Evolutionary conservation across 2,329 filamentous ascomycete genomes (phyloP).

Genomic region (Penicillium thymicola): DNA sequence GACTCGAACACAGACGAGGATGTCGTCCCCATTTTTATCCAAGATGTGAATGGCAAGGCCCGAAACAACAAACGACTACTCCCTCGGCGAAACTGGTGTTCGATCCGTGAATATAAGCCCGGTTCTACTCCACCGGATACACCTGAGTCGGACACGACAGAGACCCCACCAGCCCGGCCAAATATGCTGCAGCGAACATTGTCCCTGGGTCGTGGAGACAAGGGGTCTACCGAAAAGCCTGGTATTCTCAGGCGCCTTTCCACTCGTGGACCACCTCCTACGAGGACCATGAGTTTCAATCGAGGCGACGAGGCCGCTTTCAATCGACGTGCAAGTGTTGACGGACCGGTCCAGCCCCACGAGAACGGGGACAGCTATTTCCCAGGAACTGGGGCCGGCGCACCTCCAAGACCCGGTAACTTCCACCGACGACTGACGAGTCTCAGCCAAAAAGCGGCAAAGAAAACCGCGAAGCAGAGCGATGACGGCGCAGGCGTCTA

Average conservation of each 20-base stretch:
- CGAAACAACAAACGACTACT: conserved; percentile 89
- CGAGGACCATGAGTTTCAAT: conserved; percentile 38
- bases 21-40: conserved; percentile 90
- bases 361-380: conserved; percentile 36
- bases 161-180: conserved; percentile 30
- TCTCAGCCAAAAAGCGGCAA: conserved; percentile 60
- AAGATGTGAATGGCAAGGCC: conserved; percentile 83
- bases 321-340: conserved; percentile 36
- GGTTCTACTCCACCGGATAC: conserved; percentile 70
- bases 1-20: conserved; percentile 79
- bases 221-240: conserved; percentile 33
- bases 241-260: conserved; percentile 49
- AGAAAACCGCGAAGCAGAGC: conserved; percentile 54
- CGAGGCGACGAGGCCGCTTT: conserved; percentile 21
- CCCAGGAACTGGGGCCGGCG: conserved; percentile 18
- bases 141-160: conserved; percentile 50
- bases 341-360: conserved; percentile 29
- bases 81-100: conserved; percentile 92
- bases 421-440: conserved; percentile 71
- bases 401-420: conserved; percentile 34
- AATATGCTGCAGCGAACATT: conserved; percentile 55
- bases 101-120: conserved; percentile 79
- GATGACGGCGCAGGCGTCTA: conserved; percentile 52
- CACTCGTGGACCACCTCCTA: conserved; percentile 40
- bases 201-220: conserved; percentile 58